A percentile compares a stretch with the other conserved stretches of the same genome.
phyloP scores from a whole-genome alignment of 2,329 filamentous ascomycete species.

The Epichloe typhina region DNA sequence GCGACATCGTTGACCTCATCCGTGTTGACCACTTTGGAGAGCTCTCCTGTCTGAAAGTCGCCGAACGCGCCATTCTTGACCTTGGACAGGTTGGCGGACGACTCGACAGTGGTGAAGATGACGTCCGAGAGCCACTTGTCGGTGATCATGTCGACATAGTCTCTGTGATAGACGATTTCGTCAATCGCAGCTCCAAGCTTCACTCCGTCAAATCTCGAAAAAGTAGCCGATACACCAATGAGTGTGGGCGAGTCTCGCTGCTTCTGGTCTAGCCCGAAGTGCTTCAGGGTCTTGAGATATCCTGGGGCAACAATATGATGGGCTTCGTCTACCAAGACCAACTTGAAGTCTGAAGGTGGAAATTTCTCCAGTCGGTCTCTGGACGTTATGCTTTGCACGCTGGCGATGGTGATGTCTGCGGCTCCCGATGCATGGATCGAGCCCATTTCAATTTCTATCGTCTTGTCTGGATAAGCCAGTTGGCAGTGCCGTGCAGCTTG shows the following conservation, averaged over 20 bases:
- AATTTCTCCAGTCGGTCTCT: constrained; percentile 70
- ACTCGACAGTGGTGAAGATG: constrained; percentile 85
- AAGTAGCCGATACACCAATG: constrained; percentile 79
- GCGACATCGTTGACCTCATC: constrained; percentile 69
- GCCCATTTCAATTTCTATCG: constrained; percentile 87
- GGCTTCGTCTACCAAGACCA: constrained; percentile 88
- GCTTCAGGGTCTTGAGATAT: constrained; percentile 61
- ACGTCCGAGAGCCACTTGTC: constrained; percentile 88
- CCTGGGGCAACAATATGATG: constrained; percentile 85
- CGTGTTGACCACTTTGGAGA: constrained; percentile 77
- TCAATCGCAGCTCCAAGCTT: constrained; percentile 76
- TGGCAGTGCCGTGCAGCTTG: constrained; percentile 81
- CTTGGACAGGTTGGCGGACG: constrained; percentile 63
- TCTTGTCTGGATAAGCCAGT: constrained; percentile 65
- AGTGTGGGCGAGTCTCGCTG: constrained; percentile 42
- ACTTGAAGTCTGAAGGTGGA: constrained; percentile 66
- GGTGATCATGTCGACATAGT: constrained; percentile 55
- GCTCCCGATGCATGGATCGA: constrained; percentile 58
- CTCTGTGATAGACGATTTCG: constrained; percentile 89
- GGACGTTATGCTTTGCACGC: constrained; percentile 72
- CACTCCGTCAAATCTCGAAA: constrained; percentile 69
- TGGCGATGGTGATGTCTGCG: constrained; percentile 90
- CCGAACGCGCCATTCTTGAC: constrained; percentile 49
- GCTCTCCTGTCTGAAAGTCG: constrained; percentile 67
- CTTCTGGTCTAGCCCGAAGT: constrained; percentile 57